These are phyloP conservation scores for Pogostemon cablin DNA, from an alignment of 257 asterid genomes.

Conservation along the genomic window DNA sequence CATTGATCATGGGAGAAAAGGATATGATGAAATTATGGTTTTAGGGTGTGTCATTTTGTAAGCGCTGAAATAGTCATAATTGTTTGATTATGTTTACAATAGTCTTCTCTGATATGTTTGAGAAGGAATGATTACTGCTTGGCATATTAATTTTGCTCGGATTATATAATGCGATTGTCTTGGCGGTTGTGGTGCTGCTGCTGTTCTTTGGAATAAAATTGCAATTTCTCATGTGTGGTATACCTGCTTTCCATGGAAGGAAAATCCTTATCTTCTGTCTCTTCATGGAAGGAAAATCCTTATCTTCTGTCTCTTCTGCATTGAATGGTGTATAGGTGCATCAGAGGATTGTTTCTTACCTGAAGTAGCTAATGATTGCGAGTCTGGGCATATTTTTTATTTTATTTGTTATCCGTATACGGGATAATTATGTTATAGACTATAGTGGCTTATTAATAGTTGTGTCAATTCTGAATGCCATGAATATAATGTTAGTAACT, in stretches of 20 bases:
- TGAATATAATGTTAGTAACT: slow-evolving; percentile 11
- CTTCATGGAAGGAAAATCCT: not conserved
- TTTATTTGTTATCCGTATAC: not conserved
- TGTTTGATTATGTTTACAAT: not conserved
- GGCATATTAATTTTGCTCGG: not conserved
- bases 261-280: no score
- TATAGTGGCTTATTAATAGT: not conserved
- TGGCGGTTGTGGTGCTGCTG: not conserved
- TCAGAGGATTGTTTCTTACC: no score
- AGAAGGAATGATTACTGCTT: not conserved
- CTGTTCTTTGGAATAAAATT: slow-evolving; percentile 2
- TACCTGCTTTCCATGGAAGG: not conserved
- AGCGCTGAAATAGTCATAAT: not conserved
- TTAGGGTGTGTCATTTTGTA: not conserved
- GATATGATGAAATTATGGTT: slow-evolving; percentile 12
- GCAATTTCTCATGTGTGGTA: not conserved
- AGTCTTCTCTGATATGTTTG: not conserved
- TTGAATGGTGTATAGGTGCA: not conserved
- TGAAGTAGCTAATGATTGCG: no score
- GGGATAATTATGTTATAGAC: slow-evolving; percentile 2
- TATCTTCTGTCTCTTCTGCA: not conserved
- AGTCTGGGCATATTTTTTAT: not conserved
- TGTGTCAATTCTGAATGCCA: not conserved
- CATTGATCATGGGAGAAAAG: not conserved
- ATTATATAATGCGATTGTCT: not conserved